Evolutionary conservation across 73 alveolate species (phyloP), one percentile per base, ranked within the genome.

Genomic region (Halteria grandinella): DNA sequence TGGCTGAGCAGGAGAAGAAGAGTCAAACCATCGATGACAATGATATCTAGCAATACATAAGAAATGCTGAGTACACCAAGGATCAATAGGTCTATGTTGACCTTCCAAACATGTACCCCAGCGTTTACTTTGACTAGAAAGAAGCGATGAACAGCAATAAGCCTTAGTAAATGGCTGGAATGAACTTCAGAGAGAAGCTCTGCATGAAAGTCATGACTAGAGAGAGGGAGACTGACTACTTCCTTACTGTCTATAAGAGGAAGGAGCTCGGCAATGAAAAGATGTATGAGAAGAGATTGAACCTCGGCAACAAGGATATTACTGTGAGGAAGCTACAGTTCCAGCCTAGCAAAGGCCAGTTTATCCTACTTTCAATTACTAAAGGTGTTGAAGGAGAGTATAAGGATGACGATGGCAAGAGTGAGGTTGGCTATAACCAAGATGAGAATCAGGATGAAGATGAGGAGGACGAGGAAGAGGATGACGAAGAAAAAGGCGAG

Each of bases 161-260:
- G 15, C 47, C 77, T 36, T 60, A 48, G 6, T 25, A 5, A 3
- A 60, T 40, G 23, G 39, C 40, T 18, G 6, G 58, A 29, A 11
- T 23, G 12, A n/a, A 12, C 43, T 21, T 60, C 8, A 60, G 77
- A 37, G 77, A 60, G 44, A 60, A 60, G 43, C 58, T 60, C 17
- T 60, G 77, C 59, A 60, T 55, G 21, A 60, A 44, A 37, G 51
- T 60, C 3, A 6, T 15, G 27, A 24, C 39, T 2, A 60, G 59
- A 60, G 77, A 60, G 24, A 2, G 15, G 6, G 14, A 60, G 25
- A 60, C 77, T 60, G 77, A 60, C 59, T 60, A 60, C 48, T 24
- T 60, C 36, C 4, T 60, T 5, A 60, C 77, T 8, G 58, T 60
- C 14, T 60, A 40, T 40, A 59, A 60, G 24, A 34, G 58, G n/a